These are phyloP conservation scores for Choiromyces venosus DNA, from an alignment of 495 filamentous ascomycete genomes.

Conservation along the genomic window DNA sequence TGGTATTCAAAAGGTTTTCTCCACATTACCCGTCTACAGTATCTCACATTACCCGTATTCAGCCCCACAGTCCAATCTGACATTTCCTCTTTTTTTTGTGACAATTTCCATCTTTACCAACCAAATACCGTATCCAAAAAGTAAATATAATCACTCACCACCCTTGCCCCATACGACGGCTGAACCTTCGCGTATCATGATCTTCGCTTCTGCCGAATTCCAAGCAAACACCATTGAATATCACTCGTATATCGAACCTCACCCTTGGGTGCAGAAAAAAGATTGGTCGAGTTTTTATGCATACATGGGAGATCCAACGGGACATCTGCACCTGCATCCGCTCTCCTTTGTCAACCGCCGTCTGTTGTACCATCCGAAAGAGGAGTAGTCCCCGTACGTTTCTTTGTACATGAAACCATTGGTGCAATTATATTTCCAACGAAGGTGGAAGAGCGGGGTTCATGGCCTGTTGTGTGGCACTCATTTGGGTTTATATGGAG, in stretches of 20 bases:
- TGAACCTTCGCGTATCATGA: neutral
- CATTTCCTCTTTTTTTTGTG: neutral
- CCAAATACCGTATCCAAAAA: neutral
- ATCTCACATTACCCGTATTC: too few species aligned
- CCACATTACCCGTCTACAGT: neutral
- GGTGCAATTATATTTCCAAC: neutral
- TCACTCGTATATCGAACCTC: neutral
- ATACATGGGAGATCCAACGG: neutral
- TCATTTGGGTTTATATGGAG: neutral
- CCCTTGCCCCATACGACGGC: neutral
- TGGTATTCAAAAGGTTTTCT: too few species aligned
- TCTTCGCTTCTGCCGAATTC: neutral
- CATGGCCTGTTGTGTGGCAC: neutral
- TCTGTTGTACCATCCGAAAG: neutral
- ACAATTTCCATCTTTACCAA: neutral
- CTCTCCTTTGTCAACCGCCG: neutral
- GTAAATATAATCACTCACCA: neutral
- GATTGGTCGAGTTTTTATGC: neutral
- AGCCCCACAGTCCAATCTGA: neutral
- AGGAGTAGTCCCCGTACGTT: neutral
- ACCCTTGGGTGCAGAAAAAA: neutral
- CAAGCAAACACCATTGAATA: neutral
- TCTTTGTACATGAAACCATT: neutral
- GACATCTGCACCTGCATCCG: neutral
- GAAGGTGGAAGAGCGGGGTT: neutral